phyloP scores from a whole-genome alignment of 441 rosid species.

The Erodium trifolium region DNA sequence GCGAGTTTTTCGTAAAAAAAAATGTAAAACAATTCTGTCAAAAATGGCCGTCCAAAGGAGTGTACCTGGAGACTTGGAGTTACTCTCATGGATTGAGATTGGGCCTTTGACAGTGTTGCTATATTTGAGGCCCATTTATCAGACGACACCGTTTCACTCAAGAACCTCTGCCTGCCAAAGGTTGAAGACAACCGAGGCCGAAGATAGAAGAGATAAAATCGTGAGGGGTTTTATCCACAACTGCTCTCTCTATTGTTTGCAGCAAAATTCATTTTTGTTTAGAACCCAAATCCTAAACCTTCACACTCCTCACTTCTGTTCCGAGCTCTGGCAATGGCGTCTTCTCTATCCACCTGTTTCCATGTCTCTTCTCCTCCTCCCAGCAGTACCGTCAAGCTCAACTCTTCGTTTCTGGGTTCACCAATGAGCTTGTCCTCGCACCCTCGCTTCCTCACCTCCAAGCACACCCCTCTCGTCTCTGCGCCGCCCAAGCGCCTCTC shows the following conservation, averaged over 20 bases:
- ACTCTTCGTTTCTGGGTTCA: slow-evolving; percentile 30
- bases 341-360: background rate
- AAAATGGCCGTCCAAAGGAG: no score
- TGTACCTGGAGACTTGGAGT: no score
- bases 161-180: background rate
- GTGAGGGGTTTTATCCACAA: background rate
- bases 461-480: slow-evolving; percentile 22
- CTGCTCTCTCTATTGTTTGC: background rate
- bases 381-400: slow-evolving; percentile 16
- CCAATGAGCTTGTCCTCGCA: slow-evolving; percentile 30
- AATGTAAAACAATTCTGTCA: no score
- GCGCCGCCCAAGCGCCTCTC: slow-evolving; percentile 36
- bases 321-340: background rate
- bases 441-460: slow-evolving; percentile 28
- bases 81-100: no score
- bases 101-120: no score
- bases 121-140: no score
- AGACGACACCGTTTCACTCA: background rate
- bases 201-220: background rate
- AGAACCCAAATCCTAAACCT: background rate
- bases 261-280: no score
- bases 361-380: background rate
- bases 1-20: no score
- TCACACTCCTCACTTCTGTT: background rate
- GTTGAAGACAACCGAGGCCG: background rate